A percentile compares a stretch with the other conserved stretches of the same genome.
Conservation (phyloP, 345 rosid species). For the Populus pruinosa region DNA sequence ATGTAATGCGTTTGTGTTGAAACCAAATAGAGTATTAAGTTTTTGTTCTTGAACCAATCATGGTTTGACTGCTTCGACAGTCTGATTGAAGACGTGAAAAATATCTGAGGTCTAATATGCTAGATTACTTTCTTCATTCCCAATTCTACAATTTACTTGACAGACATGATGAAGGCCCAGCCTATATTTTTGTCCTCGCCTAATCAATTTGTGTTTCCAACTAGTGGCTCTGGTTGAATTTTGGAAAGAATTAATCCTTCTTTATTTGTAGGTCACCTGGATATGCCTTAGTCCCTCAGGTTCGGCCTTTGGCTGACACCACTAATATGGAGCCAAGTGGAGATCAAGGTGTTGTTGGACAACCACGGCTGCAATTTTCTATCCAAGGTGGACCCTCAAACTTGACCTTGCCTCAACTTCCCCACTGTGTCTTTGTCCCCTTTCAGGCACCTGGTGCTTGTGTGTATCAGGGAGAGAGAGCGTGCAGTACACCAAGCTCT, state of each 20-base stretch:
- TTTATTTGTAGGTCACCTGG: constrained; percentile 54
- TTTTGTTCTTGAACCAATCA: not conserved
- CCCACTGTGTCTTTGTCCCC: constrained; percentile 41
- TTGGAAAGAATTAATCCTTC: not conserved
- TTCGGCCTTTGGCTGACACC: constrained; percentile 24
- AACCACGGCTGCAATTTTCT: constrained; percentile 22
- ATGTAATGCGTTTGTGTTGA: not conserved
- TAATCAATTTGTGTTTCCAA: not conserved
- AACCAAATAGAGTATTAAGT: not conserved
- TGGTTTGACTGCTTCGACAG: not conserved
- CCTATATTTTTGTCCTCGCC: not conserved
- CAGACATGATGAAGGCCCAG: not conserved
- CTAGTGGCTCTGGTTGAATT: not conserved
- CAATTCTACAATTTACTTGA: not conserved
- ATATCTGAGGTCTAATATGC: not conserved
- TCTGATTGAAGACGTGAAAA: not conserved
- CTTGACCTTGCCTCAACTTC: constrained; percentile 30
- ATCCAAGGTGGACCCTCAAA: constrained; percentile 28
- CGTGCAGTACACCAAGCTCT: constrained; percentile 19
- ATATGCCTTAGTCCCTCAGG: constrained; percentile 40
- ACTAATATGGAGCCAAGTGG: constrained; percentile 26
- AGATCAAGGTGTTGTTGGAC: constrained; percentile 29
- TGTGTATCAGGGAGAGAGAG: constrained; percentile 26
- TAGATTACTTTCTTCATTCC: not conserved
- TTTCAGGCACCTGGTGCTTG: constrained; percentile 29